Conservation (phyloP, 2,329 filamentous ascomycete species). For the Tolypocladium guangdongense region DNA sequence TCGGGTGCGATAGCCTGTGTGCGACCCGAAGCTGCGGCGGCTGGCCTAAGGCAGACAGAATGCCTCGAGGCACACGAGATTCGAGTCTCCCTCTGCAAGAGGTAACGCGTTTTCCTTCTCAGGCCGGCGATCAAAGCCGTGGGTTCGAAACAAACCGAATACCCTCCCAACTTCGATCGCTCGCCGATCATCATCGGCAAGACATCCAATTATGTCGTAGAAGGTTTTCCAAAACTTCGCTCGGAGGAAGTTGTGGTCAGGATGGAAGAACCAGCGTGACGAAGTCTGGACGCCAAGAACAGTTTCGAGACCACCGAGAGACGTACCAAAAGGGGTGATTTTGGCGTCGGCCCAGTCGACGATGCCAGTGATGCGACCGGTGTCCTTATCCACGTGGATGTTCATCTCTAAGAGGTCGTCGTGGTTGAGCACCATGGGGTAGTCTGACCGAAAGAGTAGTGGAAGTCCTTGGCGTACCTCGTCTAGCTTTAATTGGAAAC, state of each 20-base stretch:
- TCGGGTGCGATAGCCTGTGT: no score
- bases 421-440: slow-evolving; percentile 14
- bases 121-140: slow-evolving; percentile 3
- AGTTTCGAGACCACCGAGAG: slow-evolving; percentile 13
- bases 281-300: slow-evolving; percentile 7
- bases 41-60: not conserved
- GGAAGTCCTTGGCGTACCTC: slow-evolving; percentile 5
- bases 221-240: slow-evolving; percentile 4
- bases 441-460: slow-evolving; percentile 8
- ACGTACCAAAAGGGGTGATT: slow-evolving; percentile 15
- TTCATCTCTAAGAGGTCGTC: slow-evolving; percentile 18
- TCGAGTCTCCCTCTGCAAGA: not conserved
- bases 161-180: slow-evolving; percentile 6
- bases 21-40: no score
- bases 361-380: slow-evolving; percentile 15
- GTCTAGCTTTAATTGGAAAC: slow-evolving; percentile 6
- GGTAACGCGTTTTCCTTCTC: not conserved
- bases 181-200: slow-evolving; percentile 2
- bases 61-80: slow-evolving; percentile 1
- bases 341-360: slow-evolving; percentile 16
- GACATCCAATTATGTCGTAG: not conserved
- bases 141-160: slow-evolving; percentile 3
- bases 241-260: slow-evolving; percentile 4
- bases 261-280: slow-evolving; percentile 6
- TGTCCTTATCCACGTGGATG: slow-evolving; percentile 14